Evolutionary conservation across 352 stramenopile genomes (phyloP), one percentile per base, ranked within the genome.

Genomic region (Phytopythium aichiense): DNA sequence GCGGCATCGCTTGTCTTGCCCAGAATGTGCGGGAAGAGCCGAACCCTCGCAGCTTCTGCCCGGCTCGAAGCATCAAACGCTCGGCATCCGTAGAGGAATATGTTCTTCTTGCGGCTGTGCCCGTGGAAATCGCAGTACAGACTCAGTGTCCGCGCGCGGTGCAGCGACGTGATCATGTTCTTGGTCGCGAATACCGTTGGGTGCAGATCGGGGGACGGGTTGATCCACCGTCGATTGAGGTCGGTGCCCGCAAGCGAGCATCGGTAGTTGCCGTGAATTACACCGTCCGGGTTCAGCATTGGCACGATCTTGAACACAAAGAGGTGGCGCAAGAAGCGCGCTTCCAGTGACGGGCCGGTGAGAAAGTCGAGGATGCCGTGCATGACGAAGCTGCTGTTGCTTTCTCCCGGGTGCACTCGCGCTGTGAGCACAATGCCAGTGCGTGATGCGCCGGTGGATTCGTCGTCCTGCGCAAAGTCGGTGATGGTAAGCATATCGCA

Each of bases 201-300:
- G 43, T 96, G 85, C 2, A 89, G 56, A 20, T 81, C 66, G 4
- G 62, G 64, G 0, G 72, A 88, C 16, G 88, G 80, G 7, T 69
- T 59, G 9, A 74, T 52, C 75, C 85, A 98, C 16, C 74, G 72
- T 2, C 93, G 76, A 61, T 98, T 98, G 12, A 98, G 67, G 73
- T 98, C 92, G 0, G 76, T 83, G 7, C 88, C 91, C 0, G 88
- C 84, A 15, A 98, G 77, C 3, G 82, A 94, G 61, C 79, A 93
- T 0, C 92, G 81, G 58, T 96, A 95, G 67, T 98, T 98, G 53
- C 92, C 92, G 60, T 97, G 77, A 56, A 97, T 77, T n/a, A 98
- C 92, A 11, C 92, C 92, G 58, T 98, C 92, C 0, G 88, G 87
- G 61, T 98, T 98, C n/a, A 98, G 73, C 92, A 98, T 98, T 4